A percentile compares a stretch with the other conserved stretches of the same genome.
Conservation (phyloP, 805 yeast species). For the Metschnikowia sp. region DNA sequence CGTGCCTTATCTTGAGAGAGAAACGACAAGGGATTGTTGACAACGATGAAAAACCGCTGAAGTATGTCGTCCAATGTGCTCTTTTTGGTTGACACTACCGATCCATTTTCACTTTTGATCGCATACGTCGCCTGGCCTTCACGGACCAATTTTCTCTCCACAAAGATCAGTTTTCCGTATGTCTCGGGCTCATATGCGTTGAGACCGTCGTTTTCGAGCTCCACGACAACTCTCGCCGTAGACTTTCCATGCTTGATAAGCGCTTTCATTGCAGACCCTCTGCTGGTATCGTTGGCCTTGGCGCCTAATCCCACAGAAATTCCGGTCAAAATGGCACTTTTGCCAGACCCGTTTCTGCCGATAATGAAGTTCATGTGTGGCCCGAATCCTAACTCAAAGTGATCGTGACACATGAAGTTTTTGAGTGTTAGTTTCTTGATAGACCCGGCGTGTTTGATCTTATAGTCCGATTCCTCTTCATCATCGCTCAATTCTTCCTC, state of each 20-base stretch:
- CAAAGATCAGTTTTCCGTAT: conserved; percentile 65
- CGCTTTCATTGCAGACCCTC: conserved; percentile 70
- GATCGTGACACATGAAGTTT: conserved; percentile 89
- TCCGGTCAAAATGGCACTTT: conserved; percentile 84
- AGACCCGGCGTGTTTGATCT: conserved; percentile 53
- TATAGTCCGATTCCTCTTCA: conserved; percentile 16
- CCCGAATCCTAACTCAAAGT: conserved; percentile 71
- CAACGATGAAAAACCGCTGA: conserved; percentile 68
- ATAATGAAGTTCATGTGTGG: conserved; percentile 82
- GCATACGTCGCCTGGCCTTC: conserved; percentile 53
- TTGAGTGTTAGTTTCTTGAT: conserved; percentile 59
- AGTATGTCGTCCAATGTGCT: conserved; percentile 65
- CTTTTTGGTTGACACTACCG: conserved; percentile 56
- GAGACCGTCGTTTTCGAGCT: conserved; percentile 60
- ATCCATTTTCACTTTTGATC: conserved; percentile 51
- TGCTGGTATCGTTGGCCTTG: conserved; percentile 78
- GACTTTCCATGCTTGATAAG: conserved; percentile 74
- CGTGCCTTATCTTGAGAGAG: conserved; percentile 93
- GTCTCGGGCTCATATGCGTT: conserved; percentile 61
- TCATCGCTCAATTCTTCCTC: conserved; percentile 14
- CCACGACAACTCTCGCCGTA: conserved; percentile 64
- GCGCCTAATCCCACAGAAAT: conserved; percentile 86
- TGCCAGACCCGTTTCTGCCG: conserved; percentile 91
- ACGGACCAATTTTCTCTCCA: conserved; percentile 63
- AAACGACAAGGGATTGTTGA: conserved; percentile 89